Conservation (phyloP, 306 rosid species). For the Prosopis cineraria region DNA sequence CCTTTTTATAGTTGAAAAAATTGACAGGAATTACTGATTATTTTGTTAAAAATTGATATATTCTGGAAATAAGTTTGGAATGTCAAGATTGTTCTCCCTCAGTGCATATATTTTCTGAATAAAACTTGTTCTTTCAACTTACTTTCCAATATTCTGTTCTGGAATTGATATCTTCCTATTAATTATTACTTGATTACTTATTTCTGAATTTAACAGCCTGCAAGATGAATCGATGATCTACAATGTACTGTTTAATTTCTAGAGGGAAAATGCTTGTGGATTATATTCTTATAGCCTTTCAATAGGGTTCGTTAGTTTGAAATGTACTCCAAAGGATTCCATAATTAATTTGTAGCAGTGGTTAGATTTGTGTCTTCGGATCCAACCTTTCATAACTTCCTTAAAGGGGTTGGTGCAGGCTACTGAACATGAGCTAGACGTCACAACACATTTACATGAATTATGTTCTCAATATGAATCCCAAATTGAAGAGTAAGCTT, state of each 20-base stretch:
- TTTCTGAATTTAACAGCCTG: background rate
- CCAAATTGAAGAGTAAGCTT: constrained; percentile 75
- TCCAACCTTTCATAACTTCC: constrained; percentile 3
- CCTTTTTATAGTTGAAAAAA: background rate
- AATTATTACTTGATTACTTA: background rate
- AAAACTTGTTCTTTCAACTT: background rate
- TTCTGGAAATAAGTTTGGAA: background rate
- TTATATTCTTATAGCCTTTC: background rate
- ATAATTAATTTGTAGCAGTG: constrained; percentile 19
- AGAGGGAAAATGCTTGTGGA: background rate
- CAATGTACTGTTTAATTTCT: constrained; percentile 1
- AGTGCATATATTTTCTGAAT: background rate
- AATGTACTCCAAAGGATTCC: constrained; percentile 1
- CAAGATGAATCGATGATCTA: background rate
- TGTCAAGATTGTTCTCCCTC: background rate
- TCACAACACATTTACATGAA: constrained; percentile 58
- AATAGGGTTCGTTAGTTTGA: background rate
- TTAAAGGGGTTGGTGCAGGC: constrained; percentile 54
- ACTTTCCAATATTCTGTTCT: background rate
- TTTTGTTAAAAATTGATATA: background rate
- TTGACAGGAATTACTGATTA: background rate
- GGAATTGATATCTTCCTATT: background rate
- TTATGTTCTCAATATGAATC: constrained; percentile 80
- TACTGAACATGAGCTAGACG: constrained; percentile 62
- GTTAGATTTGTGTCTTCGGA: constrained; percentile 14